Percentiles rank a stretch among this genome's conserved stretches.
Conservation (phyloP, 805 yeast species). For the Wickerhamiella qilinensis region DNA sequence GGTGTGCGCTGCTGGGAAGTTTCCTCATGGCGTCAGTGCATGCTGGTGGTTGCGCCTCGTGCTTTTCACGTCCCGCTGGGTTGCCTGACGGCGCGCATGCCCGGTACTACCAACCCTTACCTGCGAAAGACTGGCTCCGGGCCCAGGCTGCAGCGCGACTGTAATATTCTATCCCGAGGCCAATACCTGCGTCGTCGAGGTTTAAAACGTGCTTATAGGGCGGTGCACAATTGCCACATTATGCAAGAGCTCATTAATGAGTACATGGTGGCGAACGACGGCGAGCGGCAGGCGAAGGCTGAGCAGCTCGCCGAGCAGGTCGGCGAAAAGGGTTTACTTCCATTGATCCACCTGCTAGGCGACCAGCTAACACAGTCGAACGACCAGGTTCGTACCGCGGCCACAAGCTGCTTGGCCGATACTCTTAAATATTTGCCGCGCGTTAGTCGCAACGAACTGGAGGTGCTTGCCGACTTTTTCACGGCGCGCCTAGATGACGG, state of each 20-base stretch:
- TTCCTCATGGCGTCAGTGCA: too few relatives aligned
- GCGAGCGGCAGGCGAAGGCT: background rate
- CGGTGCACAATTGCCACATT: too few relatives aligned
- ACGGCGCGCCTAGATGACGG: conserved; percentile 53
- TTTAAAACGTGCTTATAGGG: too few relatives aligned
- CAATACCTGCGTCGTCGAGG: too few relatives aligned
- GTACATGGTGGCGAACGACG: conserved; percentile 12
- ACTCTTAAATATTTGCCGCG: conserved; percentile 21
- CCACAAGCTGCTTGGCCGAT: conserved; percentile 29
- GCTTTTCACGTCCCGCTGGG: too few relatives aligned
- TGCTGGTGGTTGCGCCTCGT: too few relatives aligned
- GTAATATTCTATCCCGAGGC: too few relatives aligned
- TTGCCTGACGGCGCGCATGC: too few relatives aligned
- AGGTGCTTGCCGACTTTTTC: conserved; percentile 33
- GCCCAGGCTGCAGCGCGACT: too few relatives aligned
- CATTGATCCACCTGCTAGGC: conserved; percentile 41
- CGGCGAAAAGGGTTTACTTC: conserved; percentile 5
- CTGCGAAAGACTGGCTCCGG: too few relatives aligned
- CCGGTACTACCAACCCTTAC: too few relatives aligned
- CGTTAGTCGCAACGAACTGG: conserved; percentile 23
- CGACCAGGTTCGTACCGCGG: conserved; percentile 30
- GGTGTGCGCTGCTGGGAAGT: too few relatives aligned
- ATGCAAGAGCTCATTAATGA: conserved; percentile 14
- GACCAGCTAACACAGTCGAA: conserved; percentile 46
- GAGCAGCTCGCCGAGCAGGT: conserved; percentile 2